Base-by-base conservation (phyloP, 2,329 filamentous ascomycete species). In the Cercospora canescens region DNA sequence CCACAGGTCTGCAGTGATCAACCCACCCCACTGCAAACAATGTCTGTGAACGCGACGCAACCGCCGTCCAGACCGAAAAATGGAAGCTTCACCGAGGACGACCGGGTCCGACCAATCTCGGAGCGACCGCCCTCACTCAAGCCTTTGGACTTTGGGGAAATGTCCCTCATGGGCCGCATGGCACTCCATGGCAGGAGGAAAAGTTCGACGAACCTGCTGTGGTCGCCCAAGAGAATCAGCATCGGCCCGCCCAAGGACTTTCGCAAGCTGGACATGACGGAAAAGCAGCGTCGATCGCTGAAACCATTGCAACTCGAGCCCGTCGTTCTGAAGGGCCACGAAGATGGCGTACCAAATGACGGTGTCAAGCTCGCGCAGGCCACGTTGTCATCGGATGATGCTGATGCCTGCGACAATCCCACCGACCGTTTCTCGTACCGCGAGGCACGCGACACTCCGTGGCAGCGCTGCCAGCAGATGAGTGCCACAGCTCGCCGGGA, bases 231-330 rank as follows among this genome's bases (percentile, higher is more conserved):
- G 26, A 75, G 72, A n/a, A 62, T 70, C 5, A 73, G 67, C 63
- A 72, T 72, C 41, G 67, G 73, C 55, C 64, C 64, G 12, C 71
- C 74, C 26, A 71, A 60, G 16, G 67, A 70, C 14, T 73, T 75
- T 30, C 70, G 72, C 55, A 72, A 70, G 12, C 58, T 75, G 8
- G 73, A 73, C n/a, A 67, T 67, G 52, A 70, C 76, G 2, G 74
- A 78, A 37, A 72, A 65, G 57, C 73, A 74, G 66, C 62, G 70
- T 60, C 60, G 74, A 72, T 70, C 69, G 16, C 68, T 75, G 21
- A 66, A 73, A 30, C 73, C 73, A n/a, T 59, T 75, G 41, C 69
- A 70, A 56, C 69, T 74, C 9, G 71, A 63, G 21, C 73, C 71
- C 7, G 72, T 76, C 8, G 69, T 73, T 3, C 66, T 73, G 50